phyloP scores from a whole-genome alignment of 495 filamentous ascomycete species.

The Viridothelium virens region DNA sequence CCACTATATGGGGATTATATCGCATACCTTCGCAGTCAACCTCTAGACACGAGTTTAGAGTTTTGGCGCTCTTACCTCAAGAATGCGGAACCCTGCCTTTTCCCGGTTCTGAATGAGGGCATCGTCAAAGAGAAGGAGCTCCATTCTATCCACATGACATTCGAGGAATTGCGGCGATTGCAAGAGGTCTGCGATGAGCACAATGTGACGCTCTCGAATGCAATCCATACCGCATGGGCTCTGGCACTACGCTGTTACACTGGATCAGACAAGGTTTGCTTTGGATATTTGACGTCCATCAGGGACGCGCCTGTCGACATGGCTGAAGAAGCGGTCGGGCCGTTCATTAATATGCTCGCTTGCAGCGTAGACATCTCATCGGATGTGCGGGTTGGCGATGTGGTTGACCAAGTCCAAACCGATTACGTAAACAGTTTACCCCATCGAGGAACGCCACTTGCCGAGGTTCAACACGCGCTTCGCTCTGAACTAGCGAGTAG shows the following conservation, averaged over 20 bases:
- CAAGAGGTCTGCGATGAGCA: slow-evolving; percentile 42
- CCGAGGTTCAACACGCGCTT: slow-evolving; percentile 27
- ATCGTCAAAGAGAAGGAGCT: neutral
- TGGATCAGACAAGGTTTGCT: slow-evolving; percentile 45
- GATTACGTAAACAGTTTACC: slow-evolving; percentile 23
- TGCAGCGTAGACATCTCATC: slow-evolving; percentile 44
- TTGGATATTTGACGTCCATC: slow-evolving; percentile 47
- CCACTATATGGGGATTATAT: slow-evolving; percentile 27
- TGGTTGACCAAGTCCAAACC: slow-evolving; percentile 20
- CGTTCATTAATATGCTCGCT: slow-evolving; percentile 48
- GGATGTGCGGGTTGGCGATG: slow-evolving; percentile 28
- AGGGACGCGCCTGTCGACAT: slow-evolving; percentile 43
- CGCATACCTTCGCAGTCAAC: slow-evolving; percentile 20
- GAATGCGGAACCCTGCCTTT: slow-evolving; percentile 23
- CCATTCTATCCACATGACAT: slow-evolving; percentile 6
- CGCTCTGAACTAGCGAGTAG: slow-evolving; percentile 10
- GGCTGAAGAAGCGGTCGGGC: slow-evolving; percentile 44
- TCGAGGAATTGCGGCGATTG: slow-evolving; percentile 20
- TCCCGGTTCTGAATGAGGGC: slow-evolving; percentile 18
- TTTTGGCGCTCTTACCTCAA: slow-evolving; percentile 26
- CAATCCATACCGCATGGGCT: slow-evolving; percentile 49
- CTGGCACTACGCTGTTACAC: slow-evolving; percentile 45
- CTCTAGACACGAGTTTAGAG: slow-evolving; percentile 20
- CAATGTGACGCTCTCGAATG: slow-evolving; percentile 46
- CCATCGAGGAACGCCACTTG: slow-evolving; percentile 26